Evolutionary conservation across 345 rosid genomes (phyloP).

Genomic region (Jatropha curcas): DNA sequence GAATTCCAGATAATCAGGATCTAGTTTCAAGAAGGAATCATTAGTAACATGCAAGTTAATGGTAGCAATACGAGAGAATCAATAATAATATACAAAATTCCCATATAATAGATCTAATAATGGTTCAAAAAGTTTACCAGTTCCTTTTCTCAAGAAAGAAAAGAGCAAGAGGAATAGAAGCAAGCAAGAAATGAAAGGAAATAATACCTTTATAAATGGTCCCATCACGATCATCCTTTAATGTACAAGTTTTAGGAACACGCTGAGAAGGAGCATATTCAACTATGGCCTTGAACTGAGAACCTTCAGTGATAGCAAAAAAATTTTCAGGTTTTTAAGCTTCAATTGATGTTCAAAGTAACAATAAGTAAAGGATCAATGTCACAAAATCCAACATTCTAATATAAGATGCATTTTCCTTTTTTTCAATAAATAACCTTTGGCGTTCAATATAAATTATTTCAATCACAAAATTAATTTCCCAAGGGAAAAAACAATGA

Average conservation of each 20-base stretch:
- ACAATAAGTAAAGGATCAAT: neutral
- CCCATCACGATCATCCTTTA: slow-evolving; percentile 69
- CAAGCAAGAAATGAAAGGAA: neutral
- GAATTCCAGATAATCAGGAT: slow-evolving; percentile 70
- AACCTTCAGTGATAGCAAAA: slow-evolving; percentile 33
- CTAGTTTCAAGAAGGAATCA: slow-evolving; percentile 28
- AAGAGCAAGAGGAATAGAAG: neutral
- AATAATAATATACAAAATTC: neutral
- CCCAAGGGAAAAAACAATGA: neutral
- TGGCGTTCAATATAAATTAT: neutral
- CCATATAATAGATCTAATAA: neutral
- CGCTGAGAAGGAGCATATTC: slow-evolving; percentile 78
- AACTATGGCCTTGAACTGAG: slow-evolving; percentile 64
- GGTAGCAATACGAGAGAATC: neutral
- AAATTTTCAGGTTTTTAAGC: neutral
- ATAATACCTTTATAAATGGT: slow-evolving; percentile 48
- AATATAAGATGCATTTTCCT: neutral
- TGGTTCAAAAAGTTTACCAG: neutral
- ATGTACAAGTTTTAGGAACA: slow-evolving; percentile 46
- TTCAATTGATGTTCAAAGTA: neutral
- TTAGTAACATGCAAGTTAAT: neutral
- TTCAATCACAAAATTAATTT: neutral
- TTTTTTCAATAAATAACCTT: neutral
- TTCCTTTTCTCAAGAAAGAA: neutral
- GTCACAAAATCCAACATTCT: neutral